These are phyloP conservation scores for Diaporthe amygdali DNA, from an alignment of 2,329 filamentous ascomycete genomes.

Conservation along the genomic window DNA sequence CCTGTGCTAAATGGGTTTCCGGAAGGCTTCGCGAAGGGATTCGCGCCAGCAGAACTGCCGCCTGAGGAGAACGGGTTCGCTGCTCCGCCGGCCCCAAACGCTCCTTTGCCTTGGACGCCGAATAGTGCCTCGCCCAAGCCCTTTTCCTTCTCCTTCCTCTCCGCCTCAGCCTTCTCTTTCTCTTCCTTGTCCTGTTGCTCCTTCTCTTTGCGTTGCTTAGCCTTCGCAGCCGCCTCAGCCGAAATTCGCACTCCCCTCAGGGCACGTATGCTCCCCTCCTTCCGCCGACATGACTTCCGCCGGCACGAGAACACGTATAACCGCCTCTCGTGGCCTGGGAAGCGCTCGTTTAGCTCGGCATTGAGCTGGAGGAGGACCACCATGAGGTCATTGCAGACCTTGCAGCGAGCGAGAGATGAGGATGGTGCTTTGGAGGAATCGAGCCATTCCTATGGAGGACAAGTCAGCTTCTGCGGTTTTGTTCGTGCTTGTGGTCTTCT, in stretches of 20 bases:
- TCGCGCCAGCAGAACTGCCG: constrained; percentile 57
- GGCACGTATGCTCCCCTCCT: constrained; percentile 79
- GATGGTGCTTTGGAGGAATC: constrained; percentile 74
- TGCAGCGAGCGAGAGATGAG: constrained; percentile 81
- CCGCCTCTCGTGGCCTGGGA: constrained; percentile 85
- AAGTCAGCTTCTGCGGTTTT: constrained; percentile 26
- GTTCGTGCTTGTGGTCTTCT: neutral
- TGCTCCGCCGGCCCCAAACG: constrained; percentile 38
- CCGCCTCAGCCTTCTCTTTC: constrained; percentile 37
- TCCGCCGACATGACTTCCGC: constrained; percentile 78
- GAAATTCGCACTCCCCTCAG: constrained; percentile 71
- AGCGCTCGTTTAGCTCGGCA: constrained; percentile 84
- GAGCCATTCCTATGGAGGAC: constrained; percentile 74
- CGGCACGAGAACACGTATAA: constrained; percentile 87
- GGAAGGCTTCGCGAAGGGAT: constrained; percentile 62
- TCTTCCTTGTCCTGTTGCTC: constrained; percentile 39
- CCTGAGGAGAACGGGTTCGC: constrained; percentile 68
- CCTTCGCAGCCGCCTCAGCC: constrained; percentile 39
- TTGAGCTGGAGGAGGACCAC: constrained; percentile 88
- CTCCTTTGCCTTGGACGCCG: constrained; percentile 57
- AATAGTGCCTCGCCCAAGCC: constrained; percentile 73
- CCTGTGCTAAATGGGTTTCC: constrained; percentile 47
- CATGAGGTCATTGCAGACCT: constrained; percentile 84
- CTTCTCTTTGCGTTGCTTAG: constrained; percentile 36
- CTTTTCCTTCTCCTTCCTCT: constrained; percentile 33